A percentile compares a stretch with the other conserved stretches of the same genome.
Evolutionary conservation across 257 asterid species (phyloP).

Genomic region (Eucommia ulmoides): DNA sequence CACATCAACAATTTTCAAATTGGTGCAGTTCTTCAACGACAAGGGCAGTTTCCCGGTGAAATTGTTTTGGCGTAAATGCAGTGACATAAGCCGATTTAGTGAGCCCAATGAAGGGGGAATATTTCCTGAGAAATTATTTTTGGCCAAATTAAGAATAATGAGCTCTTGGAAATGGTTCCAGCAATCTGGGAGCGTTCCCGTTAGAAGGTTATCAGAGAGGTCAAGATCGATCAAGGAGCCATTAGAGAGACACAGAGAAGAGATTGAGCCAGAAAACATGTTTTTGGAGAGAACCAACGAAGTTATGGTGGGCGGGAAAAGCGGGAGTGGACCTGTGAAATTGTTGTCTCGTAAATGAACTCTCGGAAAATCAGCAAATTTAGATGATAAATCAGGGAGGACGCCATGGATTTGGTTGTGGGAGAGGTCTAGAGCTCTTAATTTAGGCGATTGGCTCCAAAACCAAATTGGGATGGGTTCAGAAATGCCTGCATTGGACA

Average conservation of each 20-base stretch:
- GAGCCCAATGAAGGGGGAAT: neutral
- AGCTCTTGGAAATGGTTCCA: neutral
- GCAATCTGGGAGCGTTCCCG: neutral
- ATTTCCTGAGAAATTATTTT: neutral
- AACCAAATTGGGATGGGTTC: neutral
- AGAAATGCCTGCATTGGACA: neutral
- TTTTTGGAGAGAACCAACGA: neutral
- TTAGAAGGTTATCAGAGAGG: neutral
- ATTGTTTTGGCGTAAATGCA: neutral
- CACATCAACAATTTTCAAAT: neutral
- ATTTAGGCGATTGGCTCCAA: neutral
- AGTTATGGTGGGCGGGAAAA: neutral
- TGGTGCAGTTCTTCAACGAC: neutral
- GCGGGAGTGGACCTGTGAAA: neutral
- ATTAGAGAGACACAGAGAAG: neutral
- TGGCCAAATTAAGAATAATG: neutral
- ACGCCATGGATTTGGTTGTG: neutral
- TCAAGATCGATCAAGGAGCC: neutral
- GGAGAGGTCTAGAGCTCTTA: neutral
- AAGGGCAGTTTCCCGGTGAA: neutral
- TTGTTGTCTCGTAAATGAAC: neutral
- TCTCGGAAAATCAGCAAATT: neutral
- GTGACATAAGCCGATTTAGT: neutral
- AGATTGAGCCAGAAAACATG: neutral
- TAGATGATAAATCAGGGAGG: neutral